phyloP scores from a whole-genome alignment of 139 green algal species.

The Mesostigma viride region DNA sequence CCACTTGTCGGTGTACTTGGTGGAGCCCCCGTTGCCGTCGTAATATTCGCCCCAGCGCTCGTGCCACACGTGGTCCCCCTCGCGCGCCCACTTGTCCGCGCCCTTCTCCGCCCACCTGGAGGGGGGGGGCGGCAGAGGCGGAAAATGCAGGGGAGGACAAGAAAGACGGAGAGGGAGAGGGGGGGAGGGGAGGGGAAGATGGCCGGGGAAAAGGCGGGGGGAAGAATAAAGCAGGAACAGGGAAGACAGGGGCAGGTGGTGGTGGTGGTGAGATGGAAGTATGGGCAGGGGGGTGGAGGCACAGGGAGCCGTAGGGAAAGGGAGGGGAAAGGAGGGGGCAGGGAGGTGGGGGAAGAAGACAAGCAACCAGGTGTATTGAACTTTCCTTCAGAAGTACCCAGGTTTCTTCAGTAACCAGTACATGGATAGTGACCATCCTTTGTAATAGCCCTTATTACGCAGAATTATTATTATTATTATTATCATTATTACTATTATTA shows the following conservation, averaged over 20 bases:
- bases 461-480: too few species aligned
- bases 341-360: too few species aligned
- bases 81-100: constrained; percentile 28
- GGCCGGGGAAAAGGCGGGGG: too few species aligned
- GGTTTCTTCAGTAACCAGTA: background rate
- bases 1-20: constrained; percentile 29
- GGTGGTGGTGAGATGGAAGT: background rate
- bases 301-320: too few species aligned
- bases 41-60: constrained; percentile 30
- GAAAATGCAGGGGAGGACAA: background rate
- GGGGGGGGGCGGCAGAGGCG: background rate
- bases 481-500: too few species aligned
- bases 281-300: background rate
- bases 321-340: too few species aligned
- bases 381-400: background rate
- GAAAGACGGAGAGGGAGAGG: background rate
- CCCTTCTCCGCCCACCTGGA: constrained; percentile 23
- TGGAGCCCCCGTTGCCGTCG: constrained; percentile 21
- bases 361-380: background rate
- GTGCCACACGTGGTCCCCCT: background rate
- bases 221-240: background rate
- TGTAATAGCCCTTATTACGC: too few species aligned
- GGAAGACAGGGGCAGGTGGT: background rate
- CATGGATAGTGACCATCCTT: background rate
- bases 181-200: background rate